Conservation (phyloP, 805 yeast species). For the Zygosaccharomyces rouxii region DNA sequence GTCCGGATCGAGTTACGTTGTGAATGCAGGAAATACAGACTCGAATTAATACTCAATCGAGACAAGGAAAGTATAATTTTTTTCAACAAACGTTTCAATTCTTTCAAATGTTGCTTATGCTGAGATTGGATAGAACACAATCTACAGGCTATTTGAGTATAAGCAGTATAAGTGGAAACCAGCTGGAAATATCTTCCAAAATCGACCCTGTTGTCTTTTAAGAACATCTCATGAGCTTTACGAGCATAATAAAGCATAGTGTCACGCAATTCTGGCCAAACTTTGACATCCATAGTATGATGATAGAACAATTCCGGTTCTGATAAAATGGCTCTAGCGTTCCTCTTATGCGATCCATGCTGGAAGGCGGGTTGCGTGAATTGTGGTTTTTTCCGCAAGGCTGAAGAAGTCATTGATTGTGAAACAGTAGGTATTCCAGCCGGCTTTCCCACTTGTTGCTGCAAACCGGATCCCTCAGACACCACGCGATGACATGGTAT, state of each 20-base stretch:
- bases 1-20: slow-evolving; percentile 4
- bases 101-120: slow-evolving; percentile 43
- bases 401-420: not conserved
- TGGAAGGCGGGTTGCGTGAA: not conserved
- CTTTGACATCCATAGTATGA: slow-evolving; percentile 53
- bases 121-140: slow-evolving; percentile 49
- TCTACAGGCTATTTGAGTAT: slow-evolving; percentile 52
- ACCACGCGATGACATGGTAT: slow-evolving; percentile 6
- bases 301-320: slow-evolving; percentile 48
- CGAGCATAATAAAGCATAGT: slow-evolving; percentile 46
- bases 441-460: not conserved
- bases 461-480: slow-evolving; percentile 9
- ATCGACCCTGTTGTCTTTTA: slow-evolving; percentile 45
- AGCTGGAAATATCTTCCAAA: slow-evolving; percentile 52
- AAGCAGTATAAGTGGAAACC: slow-evolving; percentile 49
- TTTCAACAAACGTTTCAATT: slow-evolving; percentile 48
- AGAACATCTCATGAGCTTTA: slow-evolving; percentile 47
- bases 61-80: slow-evolving; percentile 52
- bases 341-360: slow-evolving; percentile 9
- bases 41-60: slow-evolving; percentile 61
- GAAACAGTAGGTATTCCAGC: not conserved
- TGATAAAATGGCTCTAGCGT: slow-evolving; percentile 24
- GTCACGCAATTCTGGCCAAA: slow-evolving; percentile 55
- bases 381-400: not conserved
- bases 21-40: slow-evolving; percentile 46